Evolutionary conservation across 768 basidiomycete genomes (phyloP), one percentile per base, ranked within the genome.

Genomic region (Trametes cubensis): DNA sequence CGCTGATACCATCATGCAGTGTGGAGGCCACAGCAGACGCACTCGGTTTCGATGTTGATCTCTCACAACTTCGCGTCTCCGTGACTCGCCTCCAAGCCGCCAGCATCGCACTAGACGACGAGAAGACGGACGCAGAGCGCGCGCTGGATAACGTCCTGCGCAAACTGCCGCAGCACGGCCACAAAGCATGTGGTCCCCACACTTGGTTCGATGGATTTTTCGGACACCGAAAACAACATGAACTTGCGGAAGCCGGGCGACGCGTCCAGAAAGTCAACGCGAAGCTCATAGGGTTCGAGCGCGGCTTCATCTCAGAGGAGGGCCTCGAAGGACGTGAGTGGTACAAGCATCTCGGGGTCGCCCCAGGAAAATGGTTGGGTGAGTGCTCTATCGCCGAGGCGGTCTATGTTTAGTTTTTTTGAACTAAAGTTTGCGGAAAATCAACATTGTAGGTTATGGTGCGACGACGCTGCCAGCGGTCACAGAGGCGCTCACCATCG

Each of bases 361-460:
- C 94, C 3, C 94, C 94, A 25, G 94, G 93, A 41, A 87, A 90
- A 73, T 88, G 88, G 85, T 84, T 89, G 42, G 88, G 89, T 90
- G 66, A 66, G 81, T 75, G 8, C n/a, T 38, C 55, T 8, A n/a
- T 38, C n/a, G 18, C 17, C 28, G 28, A 28, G 28, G 28, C 28
- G 28, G 28, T 28, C 28, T 28, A n/a, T 13, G 2, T 17, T 6
- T 10, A 23, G 30, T 39, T 41, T 47, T 17, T 7, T 6, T 21
- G 18, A 44, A 6, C 42, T 18, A 25, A 13, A n/a, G 46, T 23
- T 23, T 47, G 46, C 4, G 46, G n/a, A n/a, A n/a, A n/a, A n/a
- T n/a, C n/a, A 23, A 23, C 5, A 20, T 47, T 23, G 13, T 14
- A 90, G 89, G 90, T 10, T 92, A 92, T 69, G 92, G 92, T 13